Evolutionary conservation across 306 rosid species (phyloP), one percentile per base, ranked within the genome.

Genomic region (Castanea sativa): DNA sequence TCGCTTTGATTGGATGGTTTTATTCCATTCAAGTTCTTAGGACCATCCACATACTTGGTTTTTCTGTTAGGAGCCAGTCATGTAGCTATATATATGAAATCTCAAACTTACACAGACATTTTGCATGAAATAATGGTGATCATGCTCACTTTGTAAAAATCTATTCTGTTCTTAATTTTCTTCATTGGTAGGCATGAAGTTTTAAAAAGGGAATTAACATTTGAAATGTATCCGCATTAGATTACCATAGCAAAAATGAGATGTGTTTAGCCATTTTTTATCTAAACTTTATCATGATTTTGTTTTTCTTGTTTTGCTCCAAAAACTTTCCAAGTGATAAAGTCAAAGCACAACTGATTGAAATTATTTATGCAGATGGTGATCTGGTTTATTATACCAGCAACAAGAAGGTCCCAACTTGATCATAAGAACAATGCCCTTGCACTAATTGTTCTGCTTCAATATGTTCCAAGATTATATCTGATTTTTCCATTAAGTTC

Each of bases 341-440:
- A 41, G 38, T 2, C 75, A 49, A 84, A 81, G 73, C 58, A 68
- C 72, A 38, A 67, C 82, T 87, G 55, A 85, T 68, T 76, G 73
- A 63, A 71, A 3, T 56, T 78, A 55, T 85, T 75, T 81, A 43
- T 91, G 85, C 92, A 95, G 99, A 90, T 95, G 59, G 92, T 95
- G 79, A 91, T 95, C 73, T 95, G 99, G 99, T 92, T 92, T 81
- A 84, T 95, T 53, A 95, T 95, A 84, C 99, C 98, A 0, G 97
- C 97, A 74, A 90, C 97, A 75, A 88, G 90, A 80, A 90, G 86
- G 30, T 76, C 89, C 63, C 87, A 73, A 75, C 83, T 91, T 2
- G 94, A 90, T 89, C 92, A 91, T 78, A 91, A 88, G 61, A 95
- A 95, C 82, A 95, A 95, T 82, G 98, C 98, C 70, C 98, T 95